These are phyloP conservation scores for Magnusiomyces suaveolens DNA, from an alignment of 1,139 yeast species.

Conservation along the genomic window DNA sequence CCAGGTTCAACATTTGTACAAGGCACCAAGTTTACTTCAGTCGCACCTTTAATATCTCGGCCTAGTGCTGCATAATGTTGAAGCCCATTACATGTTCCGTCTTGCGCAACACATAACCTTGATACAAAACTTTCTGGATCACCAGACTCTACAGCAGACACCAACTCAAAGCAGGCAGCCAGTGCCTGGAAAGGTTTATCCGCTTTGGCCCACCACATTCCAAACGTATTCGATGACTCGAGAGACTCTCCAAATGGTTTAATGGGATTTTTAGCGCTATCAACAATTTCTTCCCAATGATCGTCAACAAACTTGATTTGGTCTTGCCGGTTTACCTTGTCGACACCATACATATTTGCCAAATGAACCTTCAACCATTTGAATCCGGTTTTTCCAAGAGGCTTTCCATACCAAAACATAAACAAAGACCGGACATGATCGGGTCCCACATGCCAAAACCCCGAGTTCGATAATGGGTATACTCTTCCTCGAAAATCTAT, in stretches of 20 bases:
- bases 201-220: conserved; percentile 50
- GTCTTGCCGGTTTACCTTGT: conserved; percentile 48
- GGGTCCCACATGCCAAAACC: conserved; percentile 51
- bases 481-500: conserved; percentile 77
- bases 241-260: conserved; percentile 17
- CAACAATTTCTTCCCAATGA: conserved; percentile 40
- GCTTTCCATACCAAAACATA: conserved; percentile 56
- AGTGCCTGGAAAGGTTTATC: conserved; percentile 66
- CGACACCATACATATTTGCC: conserved; percentile 58
- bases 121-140: conserved; percentile 48
- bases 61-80: conserved; percentile 95
- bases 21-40: conserved; percentile 54
- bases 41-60: conserved; percentile 59
- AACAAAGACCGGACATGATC: conserved; percentile 55
- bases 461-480: conserved; percentile 59
- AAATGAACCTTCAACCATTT: conserved; percentile 58
- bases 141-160: conserved; percentile 42
- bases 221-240: conserved; percentile 22
- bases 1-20: conserved; percentile 12
- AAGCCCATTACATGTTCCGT: conserved; percentile 80
- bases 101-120: conserved; percentile 58
- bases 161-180: conserved; percentile 52
- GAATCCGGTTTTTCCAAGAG: conserved; percentile 47
- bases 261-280: conserved; percentile 45
- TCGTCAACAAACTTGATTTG: conserved; percentile 45